Percentiles rank a stretch among this genome's conserved stretches.
These are phyloP conservation scores for Russula dissimulans DNA, from an alignment of 768 basidiomycete species.

Conservation along the genomic window DNA sequence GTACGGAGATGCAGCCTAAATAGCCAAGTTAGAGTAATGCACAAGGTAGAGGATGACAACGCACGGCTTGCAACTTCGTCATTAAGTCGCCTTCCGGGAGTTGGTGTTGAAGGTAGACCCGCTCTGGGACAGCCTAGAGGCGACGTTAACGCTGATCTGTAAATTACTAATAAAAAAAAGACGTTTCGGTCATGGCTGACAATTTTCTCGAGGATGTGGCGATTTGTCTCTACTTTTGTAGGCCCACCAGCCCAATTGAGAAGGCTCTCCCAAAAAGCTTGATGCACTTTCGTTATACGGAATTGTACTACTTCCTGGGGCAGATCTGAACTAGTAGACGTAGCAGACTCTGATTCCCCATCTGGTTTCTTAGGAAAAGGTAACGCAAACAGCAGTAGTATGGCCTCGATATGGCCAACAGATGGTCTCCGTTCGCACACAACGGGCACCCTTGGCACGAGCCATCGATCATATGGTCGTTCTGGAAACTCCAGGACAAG, in stretches of 20 bases:
- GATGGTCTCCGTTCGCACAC: constrained; percentile 36
- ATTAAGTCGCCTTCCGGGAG: constrained; percentile 48
- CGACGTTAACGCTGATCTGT: not conserved
- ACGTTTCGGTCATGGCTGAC: constrained; percentile 28
- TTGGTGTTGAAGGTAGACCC: constrained; percentile 48
- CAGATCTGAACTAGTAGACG: constrained; percentile 1
- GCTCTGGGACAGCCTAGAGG: constrained; percentile 34
- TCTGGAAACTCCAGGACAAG: constrained; percentile 66
- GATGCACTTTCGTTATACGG: constrained; percentile 39
- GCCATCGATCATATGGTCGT: constrained; percentile 50
- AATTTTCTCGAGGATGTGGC: constrained; percentile 34
- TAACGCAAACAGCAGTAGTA: constrained; percentile 37
- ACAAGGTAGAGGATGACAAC: constrained; percentile 15
- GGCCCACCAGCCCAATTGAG: constrained; percentile 52
- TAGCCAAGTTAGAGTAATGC: not conserved
- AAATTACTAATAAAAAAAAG: not conserved
- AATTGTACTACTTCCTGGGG: constrained; percentile 37
- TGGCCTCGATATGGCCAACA: constrained; percentile 20
- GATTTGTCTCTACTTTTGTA: constrained; percentile 43
- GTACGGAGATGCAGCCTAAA: constrained; percentile 39
- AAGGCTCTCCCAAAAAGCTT: constrained; percentile 48
- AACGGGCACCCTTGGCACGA: constrained; percentile 54
- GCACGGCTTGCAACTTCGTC: constrained; percentile 50
- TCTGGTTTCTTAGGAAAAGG: constrained; percentile 32
- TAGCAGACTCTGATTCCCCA: constrained; percentile 10